Evolutionary conservation across 83 land plant genomes (phyloP).

Genomic region (Diphasiastrum complanatum): DNA sequence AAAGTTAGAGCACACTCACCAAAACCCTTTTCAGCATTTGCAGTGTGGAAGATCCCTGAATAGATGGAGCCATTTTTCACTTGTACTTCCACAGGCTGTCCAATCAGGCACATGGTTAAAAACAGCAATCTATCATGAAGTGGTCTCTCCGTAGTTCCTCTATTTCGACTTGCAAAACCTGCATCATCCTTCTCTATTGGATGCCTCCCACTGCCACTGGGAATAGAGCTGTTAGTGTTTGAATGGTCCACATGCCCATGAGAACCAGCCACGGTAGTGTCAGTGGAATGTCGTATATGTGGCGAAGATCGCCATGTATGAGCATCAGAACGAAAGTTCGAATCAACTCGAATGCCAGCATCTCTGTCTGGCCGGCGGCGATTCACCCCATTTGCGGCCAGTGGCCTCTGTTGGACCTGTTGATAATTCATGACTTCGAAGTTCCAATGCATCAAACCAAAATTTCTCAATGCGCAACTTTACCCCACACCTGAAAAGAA

Average conservation of each 20-base stretch:
- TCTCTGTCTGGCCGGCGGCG: slow-evolving; percentile 24
- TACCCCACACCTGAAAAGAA: too few species aligned
- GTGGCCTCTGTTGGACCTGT: slow-evolving; percentile 14
- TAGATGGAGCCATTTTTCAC: slow-evolving; percentile 74
- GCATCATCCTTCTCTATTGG: not conserved
- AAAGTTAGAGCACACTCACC: slow-evolving; percentile 39
- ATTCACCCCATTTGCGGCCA: slow-evolving; percentile 23
- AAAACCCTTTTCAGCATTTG: slow-evolving; percentile 45
- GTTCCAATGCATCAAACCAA: too few species aligned
- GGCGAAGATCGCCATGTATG: slow-evolving; percentile 17
- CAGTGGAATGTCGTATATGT: not conserved
- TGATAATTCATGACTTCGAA: too few species aligned
- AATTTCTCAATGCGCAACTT: too few species aligned
- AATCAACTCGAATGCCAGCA: slow-evolving; percentile 13
- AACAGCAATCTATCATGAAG: slow-evolving; percentile 45
- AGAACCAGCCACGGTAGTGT: not conserved
- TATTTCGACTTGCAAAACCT: not conserved
- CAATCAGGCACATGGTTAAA: slow-evolving; percentile 61
- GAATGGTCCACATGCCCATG: not conserved
- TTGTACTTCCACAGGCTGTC: slow-evolving; percentile 88
- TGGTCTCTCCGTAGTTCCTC: slow-evolving; percentile 18
- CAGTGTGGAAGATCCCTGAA: slow-evolving; percentile 84
- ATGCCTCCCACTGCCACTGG: slow-evolving; percentile 1
- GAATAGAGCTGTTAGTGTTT: not conserved
- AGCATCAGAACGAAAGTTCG: slow-evolving; percentile 20